Conservation (phyloP, 352 stramenopile genomes). For the Phytophthora fragariae region DNA sequence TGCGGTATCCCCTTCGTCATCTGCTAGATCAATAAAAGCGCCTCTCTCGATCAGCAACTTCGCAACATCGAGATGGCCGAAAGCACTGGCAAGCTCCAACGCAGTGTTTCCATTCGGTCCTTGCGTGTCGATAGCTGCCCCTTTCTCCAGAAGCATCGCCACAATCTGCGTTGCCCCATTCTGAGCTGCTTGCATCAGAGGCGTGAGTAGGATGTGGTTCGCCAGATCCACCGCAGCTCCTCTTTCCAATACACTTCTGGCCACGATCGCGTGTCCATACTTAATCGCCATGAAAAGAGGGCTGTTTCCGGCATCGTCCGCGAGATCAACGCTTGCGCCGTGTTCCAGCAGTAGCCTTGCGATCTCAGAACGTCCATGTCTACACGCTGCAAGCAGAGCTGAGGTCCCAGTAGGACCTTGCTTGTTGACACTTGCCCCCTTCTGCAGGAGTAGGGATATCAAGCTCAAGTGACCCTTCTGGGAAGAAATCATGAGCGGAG, state of each 20-base stretch:
- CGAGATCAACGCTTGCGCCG: background rate
- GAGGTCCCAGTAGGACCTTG: background rate
- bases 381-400: background rate
- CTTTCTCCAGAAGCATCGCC: background rate
- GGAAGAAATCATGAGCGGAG: background rate
- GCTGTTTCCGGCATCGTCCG: background rate
- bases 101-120: background rate
- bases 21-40: background rate
- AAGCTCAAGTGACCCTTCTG: background rate
- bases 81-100: background rate
- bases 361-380: background rate
- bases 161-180: background rate
- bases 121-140: background rate
- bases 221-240: background rate
- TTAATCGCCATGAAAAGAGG: background rate
- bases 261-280: background rate
- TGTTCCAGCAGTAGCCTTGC: background rate
- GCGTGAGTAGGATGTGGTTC: background rate
- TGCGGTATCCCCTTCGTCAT: background rate
- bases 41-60: background rate
- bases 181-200: background rate
- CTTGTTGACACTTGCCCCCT: background rate
- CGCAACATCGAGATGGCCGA: background rate
- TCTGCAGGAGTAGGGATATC: background rate
- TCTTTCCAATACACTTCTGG: background rate